These are phyloP conservation scores for Penicillium dipodomyicola DNA, from an alignment of 495 filamentous ascomycete species.

Conservation along the genomic window DNA sequence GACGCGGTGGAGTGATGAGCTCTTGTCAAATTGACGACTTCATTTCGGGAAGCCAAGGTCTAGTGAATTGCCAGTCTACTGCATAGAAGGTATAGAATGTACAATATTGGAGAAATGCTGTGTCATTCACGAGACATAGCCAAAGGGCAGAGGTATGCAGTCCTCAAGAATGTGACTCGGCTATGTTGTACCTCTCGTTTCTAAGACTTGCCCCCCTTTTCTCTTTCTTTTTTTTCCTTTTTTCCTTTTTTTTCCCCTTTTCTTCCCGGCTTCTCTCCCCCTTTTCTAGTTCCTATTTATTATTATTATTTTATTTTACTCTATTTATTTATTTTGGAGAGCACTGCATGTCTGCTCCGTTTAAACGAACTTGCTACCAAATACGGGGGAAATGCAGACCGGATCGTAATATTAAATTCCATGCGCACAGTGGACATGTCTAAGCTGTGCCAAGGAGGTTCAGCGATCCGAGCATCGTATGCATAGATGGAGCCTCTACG, in stretches of 20 bases:
- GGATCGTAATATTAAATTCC: conserved; percentile 16
- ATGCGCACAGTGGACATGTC: conserved; percentile 7
- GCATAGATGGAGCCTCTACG: neutral
- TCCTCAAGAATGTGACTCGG: conserved; percentile 11
- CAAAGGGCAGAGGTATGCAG: conserved; percentile 7
- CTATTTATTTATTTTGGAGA: neutral
- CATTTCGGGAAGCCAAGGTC: neutral
- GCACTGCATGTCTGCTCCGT: neutral
- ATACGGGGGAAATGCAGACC: conserved; percentile 12
- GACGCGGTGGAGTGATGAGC: conserved; percentile 1
- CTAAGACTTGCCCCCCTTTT: neutral
- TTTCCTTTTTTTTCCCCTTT: neutral
- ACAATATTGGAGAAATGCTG: neutral
- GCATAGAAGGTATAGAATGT: neutral
- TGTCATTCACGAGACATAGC: neutral
- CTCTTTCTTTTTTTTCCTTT: too few relatives aligned
- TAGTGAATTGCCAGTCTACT: neutral
- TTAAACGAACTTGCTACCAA: conserved; percentile 3
- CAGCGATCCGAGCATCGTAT: neutral
- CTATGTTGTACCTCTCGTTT: conserved; percentile 2
- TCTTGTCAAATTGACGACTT: neutral
- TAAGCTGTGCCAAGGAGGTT: conserved; percentile 2
- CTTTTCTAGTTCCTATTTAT: neutral
- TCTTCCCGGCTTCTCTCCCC: neutral
- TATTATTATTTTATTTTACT: neutral